Conservation (phyloP, 2,329 filamentous ascomycete species). For the Penicillium sp. region DNA sequence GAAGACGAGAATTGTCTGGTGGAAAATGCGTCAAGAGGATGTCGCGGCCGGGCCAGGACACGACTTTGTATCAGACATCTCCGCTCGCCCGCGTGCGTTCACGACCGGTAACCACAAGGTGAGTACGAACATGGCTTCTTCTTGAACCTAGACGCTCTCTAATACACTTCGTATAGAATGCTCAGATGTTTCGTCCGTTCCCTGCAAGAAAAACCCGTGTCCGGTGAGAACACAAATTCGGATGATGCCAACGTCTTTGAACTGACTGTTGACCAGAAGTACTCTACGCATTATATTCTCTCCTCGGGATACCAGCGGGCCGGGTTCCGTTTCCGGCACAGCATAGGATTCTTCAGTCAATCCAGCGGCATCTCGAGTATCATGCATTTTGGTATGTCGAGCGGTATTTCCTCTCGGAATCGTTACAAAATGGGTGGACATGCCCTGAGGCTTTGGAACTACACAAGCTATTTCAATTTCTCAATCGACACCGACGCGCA, state of each 20-base stretch:
- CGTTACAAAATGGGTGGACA: slow-evolving; percentile 1
- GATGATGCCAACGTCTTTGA: not conserved
- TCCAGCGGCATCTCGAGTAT: not conserved
- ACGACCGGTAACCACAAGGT: not conserved
- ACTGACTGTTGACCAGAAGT: slow-evolving; percentile 1
- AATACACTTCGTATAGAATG: not conserved
- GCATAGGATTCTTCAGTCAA: not conserved
- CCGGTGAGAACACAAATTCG: not conserved
- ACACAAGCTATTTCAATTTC: not conserved
- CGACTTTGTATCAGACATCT: not conserved
- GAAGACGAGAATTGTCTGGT: not conserved
- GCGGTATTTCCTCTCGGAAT: not conserved
- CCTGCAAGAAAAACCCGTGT: not conserved
- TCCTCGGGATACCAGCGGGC: not conserved
- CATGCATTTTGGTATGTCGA: slow-evolving; percentile 1
- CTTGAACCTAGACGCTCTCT: not conserved
- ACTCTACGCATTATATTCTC: too few species aligned
- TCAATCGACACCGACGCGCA: not conserved
- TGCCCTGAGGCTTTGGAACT: not conserved
- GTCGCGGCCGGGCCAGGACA: not conserved
- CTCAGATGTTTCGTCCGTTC: not conserved
- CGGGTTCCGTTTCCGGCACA: not conserved
- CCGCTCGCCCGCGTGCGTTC: not conserved
- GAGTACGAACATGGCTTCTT: not conserved
- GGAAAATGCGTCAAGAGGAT: not conserved